phyloP scores from a whole-genome alignment of 768 basidiomycete genomes.

The Gymnopilus dilepis region DNA sequence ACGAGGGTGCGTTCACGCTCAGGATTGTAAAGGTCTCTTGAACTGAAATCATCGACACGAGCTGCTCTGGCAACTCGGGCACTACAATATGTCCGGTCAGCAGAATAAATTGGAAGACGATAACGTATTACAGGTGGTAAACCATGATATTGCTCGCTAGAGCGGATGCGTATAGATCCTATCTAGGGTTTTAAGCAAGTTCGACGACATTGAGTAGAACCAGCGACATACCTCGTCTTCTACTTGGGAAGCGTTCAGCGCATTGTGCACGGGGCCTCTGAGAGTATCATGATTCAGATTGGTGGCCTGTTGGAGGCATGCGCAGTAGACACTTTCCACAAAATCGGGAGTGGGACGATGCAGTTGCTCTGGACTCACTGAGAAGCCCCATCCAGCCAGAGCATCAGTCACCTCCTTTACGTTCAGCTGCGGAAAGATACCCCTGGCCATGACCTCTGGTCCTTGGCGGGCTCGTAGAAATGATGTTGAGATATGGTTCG shows the following conservation, averaged over 20 bases:
- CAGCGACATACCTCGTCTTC: slow-evolving; percentile 54
- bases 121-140: slow-evolving; percentile 63
- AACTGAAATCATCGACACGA: slow-evolving; percentile 75
- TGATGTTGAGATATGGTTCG: neutral
- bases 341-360: slow-evolving; percentile 71
- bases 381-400: slow-evolving; percentile 71
- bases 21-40: slow-evolving; percentile 75
- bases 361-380: slow-evolving; percentile 71
- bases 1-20: slow-evolving; percentile 75
- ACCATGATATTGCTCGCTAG: slow-evolving; percentile 68
- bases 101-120: neutral
- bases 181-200: neutral
- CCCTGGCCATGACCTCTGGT: slow-evolving; percentile 45
- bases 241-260: slow-evolving; percentile 54
- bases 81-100: slow-evolving; percentile 37
- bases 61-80: slow-evolving; percentile 76
- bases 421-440: slow-evolving; percentile 69
- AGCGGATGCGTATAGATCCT: slow-evolving; percentile 73
- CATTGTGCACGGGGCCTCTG: slow-evolving; percentile 60
- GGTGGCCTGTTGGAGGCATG: slow-evolving; percentile 76
- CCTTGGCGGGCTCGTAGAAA: neutral
- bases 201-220: neutral
- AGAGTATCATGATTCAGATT: slow-evolving; percentile 63
- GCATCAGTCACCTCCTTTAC: slow-evolving; percentile 66
- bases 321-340: slow-evolving; percentile 69